phyloP scores from a whole-genome alignment of 2,329 filamentous ascomycete species.

The Lachnellula hyalina region DNA sequence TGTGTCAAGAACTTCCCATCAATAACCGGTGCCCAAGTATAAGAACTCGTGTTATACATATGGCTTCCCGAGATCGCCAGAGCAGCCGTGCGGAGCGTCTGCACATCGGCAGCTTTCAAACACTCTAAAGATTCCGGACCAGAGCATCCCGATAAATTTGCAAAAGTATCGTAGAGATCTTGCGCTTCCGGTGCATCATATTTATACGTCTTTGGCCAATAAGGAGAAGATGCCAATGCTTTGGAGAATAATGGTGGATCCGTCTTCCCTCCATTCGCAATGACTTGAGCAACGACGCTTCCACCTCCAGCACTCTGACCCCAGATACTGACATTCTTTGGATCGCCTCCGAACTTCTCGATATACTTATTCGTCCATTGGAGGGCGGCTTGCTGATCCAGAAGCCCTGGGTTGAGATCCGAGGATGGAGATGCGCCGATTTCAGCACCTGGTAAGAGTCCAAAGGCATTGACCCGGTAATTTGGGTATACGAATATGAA shows the following conservation, averaged over 20 bases:
- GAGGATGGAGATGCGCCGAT: constrained; percentile 47
- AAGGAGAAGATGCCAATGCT: constrained; percentile 48
- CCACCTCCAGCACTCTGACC: constrained; percentile 54
- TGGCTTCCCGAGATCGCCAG: constrained; percentile 43
- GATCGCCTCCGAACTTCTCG: constrained; percentile 53
- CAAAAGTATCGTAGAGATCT: constrained; percentile 42
- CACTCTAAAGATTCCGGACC: constrained; percentile 45
- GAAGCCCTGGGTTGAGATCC: constrained; percentile 55
- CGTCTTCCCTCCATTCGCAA: constrained; percentile 40
- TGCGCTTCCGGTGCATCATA: constrained; percentile 43
- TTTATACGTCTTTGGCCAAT: constrained; percentile 48
- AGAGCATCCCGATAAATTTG: constrained; percentile 36
- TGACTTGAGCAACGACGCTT: constrained; percentile 46
- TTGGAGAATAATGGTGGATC: constrained; percentile 42
- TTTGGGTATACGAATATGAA: constrained; percentile 56
- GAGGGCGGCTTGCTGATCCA: constrained; percentile 54
- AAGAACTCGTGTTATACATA: constrained; percentile 50
- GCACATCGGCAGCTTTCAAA: constrained; percentile 48
- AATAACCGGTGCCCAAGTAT: constrained; percentile 56
- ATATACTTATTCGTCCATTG: constrained; percentile 57
- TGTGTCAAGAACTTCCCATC: constrained; percentile 48
- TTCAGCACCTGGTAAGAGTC: constrained; percentile 57
- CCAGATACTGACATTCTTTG: constrained; percentile 52
- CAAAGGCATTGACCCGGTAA: constrained; percentile 62
- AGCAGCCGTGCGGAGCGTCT: constrained; percentile 47